A percentile compares a stretch with the other conserved stretches of the same genome.
phyloP scores from a whole-genome alignment of 1,284 basidiomycete species.

The Ganoderma lucidum region DNA sequence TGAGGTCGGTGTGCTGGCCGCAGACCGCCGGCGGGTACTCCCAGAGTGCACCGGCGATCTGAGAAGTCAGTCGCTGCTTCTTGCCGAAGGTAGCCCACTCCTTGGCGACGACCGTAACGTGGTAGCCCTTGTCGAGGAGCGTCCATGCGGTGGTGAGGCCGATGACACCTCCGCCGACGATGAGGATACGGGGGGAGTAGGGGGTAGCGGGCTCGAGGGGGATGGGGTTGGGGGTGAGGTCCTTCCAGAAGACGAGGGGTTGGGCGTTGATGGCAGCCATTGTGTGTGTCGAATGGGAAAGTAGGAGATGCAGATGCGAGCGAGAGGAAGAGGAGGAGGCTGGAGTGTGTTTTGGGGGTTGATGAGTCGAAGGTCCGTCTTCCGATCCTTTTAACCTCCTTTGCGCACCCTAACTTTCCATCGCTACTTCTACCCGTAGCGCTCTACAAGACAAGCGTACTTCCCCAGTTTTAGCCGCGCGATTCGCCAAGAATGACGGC shows the following conservation, averaged over 20 bases:
- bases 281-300: neutral
- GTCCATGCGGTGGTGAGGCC: constrained; percentile 44
- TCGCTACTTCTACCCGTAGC: neutral
- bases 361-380: neutral
- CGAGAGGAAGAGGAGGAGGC: neutral
- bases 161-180: constrained; percentile 39
- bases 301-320: neutral
- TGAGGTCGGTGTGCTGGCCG: constrained; percentile 43
- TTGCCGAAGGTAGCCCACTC: constrained; percentile 33
- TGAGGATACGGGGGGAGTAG: constrained; percentile 29
- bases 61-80: constrained; percentile 41
- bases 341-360: neutral
- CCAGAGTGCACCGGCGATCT: constrained; percentile 46
- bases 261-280: constrained; percentile 10
- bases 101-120: constrained; percentile 42
- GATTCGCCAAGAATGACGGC: neutral
- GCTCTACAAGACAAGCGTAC: neutral
- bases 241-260: constrained; percentile 23
- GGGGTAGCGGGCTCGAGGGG: constrained; percentile 19
- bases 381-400: constrained; percentile 1
- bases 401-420: neutral
- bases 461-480: neutral
- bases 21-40: constrained; percentile 48
- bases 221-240: constrained; percentile 14
- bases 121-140: constrained; percentile 42